Percentiles rank a stretch among this genome's conserved stretches.
Conservation (phyloP, 495 filamentous ascomycete species). For the Choiromyces venosus region DNA sequence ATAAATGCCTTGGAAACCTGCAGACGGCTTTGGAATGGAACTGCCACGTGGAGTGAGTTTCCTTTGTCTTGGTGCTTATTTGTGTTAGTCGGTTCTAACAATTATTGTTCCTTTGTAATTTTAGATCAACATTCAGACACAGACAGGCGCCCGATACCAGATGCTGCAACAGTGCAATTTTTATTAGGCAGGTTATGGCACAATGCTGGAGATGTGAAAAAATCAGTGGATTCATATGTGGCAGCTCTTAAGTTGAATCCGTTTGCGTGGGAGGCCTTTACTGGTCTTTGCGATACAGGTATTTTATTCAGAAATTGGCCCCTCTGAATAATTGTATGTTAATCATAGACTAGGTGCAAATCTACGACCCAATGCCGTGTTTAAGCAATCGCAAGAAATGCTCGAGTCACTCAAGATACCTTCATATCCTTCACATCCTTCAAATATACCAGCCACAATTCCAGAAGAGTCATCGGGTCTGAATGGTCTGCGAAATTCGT, state of each 20-base stretch:
- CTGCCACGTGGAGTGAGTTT: conserved; percentile 48
- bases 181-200: conserved; percentile 83
- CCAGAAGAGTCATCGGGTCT: conserved; percentile 45
- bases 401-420: conserved; percentile 42
- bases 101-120: conserved; percentile 4
- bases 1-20: conserved; percentile 72
- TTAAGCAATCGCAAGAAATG: conserved; percentile 68
- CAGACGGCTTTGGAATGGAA: conserved; percentile 55
- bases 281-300: conserved; percentile 68
- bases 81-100: conserved; percentile 1
- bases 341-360: conserved; percentile 60
- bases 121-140: conserved; percentile 65
- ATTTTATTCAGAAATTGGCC: conserved; percentile 13
- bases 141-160: conserved; percentile 63
- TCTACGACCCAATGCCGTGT: conserved; percentile 75
- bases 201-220: conserved; percentile 70
- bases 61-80: conserved; percentile 5
- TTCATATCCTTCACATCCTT: conserved; percentile 30
- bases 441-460: conserved; percentile 43
- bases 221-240: conserved; percentile 76
- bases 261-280: conserved; percentile 97
- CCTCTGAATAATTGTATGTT: conserved; percentile 23
- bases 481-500: conserved; percentile 46
- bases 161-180: conserved; percentile 73
- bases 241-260: conserved; percentile 85